phyloP scores from a whole-genome alignment of 768 basidiomycete genomes.

The Lentinula lateritia region DNA sequence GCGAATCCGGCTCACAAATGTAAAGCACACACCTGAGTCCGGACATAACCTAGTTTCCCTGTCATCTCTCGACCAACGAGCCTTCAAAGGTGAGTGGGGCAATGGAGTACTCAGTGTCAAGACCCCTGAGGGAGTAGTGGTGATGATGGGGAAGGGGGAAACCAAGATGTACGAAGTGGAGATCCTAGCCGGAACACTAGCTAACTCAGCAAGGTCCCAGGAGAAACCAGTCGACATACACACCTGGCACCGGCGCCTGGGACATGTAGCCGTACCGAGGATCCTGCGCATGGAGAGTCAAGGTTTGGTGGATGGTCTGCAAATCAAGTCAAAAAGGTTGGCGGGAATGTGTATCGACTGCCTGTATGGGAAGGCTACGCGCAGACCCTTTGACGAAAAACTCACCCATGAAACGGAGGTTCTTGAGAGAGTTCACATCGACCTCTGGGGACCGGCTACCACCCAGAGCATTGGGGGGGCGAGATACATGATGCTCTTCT shows the following conservation, averaged over 20 bases:
- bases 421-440: constrained; percentile 15
- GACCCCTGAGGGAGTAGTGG: too few relatives aligned
- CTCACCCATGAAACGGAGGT: constrained; percentile 11
- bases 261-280: constrained; percentile 9
- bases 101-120: too few relatives aligned
- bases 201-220: too few relatives aligned
- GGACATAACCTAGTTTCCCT: too few relatives aligned
- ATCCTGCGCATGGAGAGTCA: constrained; percentile 11
- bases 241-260: neutral
- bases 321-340: neutral
- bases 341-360: constrained; percentile 17
- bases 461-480: constrained; percentile 11
- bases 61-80: too few relatives aligned
- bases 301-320: constrained; percentile 16
- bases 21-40: too few relatives aligned
- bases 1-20: too few relatives aligned
- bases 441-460: constrained; percentile 20
- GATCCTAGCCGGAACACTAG: too few relatives aligned
- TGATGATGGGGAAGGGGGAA: too few relatives aligned
- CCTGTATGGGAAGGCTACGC: constrained; percentile 17
- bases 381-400: constrained; percentile 17
- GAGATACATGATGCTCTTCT: constrained; percentile 18
- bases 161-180: too few relatives aligned
- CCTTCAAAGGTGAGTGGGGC: too few relatives aligned
- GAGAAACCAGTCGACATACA: too few relatives aligned